Conservation (phyloP, 148 eudicot genomes). For the Chenopodium suecicum region DNA sequence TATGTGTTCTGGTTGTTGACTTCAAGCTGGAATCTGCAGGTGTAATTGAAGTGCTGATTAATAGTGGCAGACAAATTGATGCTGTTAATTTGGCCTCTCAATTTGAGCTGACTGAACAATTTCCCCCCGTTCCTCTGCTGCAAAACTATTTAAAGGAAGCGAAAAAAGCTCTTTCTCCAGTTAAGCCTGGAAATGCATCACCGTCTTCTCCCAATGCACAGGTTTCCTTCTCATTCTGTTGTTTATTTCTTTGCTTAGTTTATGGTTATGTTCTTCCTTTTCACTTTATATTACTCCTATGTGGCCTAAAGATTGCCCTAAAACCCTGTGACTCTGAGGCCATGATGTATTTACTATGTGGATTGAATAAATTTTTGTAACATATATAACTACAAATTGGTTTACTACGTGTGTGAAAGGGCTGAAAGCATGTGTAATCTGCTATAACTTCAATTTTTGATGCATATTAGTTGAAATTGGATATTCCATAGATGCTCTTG, state of each 20-base stretch:
- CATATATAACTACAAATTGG: too few relatives aligned
- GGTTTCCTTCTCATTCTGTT: slow-evolving; percentile 40
- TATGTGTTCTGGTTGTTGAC: slow-evolving; percentile 8
- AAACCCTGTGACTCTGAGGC: not conserved
- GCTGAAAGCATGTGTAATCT: not conserved
- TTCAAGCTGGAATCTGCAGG: slow-evolving; percentile 42
- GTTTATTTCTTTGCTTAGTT: not conserved
- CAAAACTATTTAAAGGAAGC: slow-evolving; percentile 83
- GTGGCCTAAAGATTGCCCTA: not conserved
- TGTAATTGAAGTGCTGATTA: slow-evolving; percentile 82
- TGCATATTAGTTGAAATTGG: not conserved
- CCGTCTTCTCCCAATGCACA: slow-evolving; percentile 56
- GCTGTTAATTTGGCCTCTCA: slow-evolving; percentile 96
- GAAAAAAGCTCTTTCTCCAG: slow-evolving; percentile 55
- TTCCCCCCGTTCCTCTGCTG: slow-evolving; percentile 72
- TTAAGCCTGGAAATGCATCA: slow-evolving; percentile 57
- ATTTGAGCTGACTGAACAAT: slow-evolving; percentile 84
- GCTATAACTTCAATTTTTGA: not conserved
- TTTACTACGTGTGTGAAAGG: not conserved
- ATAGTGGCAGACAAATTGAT: slow-evolving; percentile 87
- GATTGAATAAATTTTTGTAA: too few relatives aligned
- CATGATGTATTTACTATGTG: not conserved
- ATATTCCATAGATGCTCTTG: not conserved
- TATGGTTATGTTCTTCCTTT: not conserved
- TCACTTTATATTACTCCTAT: not conserved